These are phyloP conservation scores for Eucalyptus viminalis DNA, from an alignment of 345 rosid species.

Conservation along the genomic window DNA sequence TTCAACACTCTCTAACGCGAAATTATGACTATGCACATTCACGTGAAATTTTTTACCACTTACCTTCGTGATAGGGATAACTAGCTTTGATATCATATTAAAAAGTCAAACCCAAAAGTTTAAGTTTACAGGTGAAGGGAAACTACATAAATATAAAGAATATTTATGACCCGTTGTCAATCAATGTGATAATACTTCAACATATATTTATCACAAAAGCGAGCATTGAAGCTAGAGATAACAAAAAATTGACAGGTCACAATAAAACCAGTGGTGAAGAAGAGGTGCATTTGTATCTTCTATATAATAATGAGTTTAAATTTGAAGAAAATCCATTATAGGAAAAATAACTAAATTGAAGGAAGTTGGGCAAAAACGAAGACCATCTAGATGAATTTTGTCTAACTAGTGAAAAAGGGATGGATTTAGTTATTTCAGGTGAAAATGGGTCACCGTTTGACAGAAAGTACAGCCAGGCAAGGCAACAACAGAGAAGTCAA, in stretches of 20 bases:
- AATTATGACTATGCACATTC: too few relatives aligned
- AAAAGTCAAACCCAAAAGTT: accelerated
- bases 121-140: accelerated
- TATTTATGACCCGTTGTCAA: too few relatives aligned
- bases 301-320: neutral
- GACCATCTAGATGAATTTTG: neutral
- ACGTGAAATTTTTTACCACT: accelerated
- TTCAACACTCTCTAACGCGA: neutral
- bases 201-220: neutral
- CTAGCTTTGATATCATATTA: accelerated
- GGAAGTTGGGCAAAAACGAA: neutral
- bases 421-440: neutral
- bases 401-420: neutral
- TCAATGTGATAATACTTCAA: too few relatives aligned
- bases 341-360: neutral
- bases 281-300: neutral
- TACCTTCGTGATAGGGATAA: too few relatives aligned
- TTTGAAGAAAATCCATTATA: neutral
- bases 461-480: neutral
- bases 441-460: neutral
- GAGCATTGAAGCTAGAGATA: neutral
- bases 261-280: neutral
- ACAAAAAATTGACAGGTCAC: neutral
- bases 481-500: neutral
- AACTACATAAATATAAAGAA: too few relatives aligned